phyloP scores from a whole-genome alignment of 2,329 filamentous ascomycete species.

The Fusarium goolgardi region DNA sequence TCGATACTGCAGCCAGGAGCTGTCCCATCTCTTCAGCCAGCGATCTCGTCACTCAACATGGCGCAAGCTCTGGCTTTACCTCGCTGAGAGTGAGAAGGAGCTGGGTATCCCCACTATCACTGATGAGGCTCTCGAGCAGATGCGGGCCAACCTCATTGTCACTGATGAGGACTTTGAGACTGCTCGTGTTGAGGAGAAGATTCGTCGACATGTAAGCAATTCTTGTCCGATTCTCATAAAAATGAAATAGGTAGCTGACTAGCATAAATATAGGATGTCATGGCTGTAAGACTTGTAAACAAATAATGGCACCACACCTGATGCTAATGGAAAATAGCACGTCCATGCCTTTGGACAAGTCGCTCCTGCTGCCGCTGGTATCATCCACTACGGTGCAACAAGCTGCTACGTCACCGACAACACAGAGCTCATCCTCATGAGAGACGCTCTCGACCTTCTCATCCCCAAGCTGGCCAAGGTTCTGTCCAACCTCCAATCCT shows the following conservation, averaged over 20 bases:
- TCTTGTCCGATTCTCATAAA: rapidly evolving
- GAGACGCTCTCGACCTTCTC: slow-evolving; percentile 25
- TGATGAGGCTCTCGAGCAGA: slow-evolving; percentile 36
- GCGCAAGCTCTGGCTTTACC: slow-evolving; percentile 35
- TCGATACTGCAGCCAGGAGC: slow-evolving; percentile 27
- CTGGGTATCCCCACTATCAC: slow-evolving; percentile 34
- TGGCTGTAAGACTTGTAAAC: slow-evolving; percentile 10
- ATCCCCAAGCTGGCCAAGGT: slow-evolving; percentile 35
- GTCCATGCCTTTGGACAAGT: slow-evolving; percentile 27
- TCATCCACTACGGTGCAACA: slow-evolving; percentile 31
- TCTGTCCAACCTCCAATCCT: slow-evolving; percentile 23
- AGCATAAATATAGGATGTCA: slow-evolving; percentile 15
- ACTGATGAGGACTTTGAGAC: slow-evolving; percentile 35
- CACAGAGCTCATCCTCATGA: slow-evolving; percentile 33
- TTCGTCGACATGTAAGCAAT: slow-evolving; percentile 21
- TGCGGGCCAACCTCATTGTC: slow-evolving; percentile 22
- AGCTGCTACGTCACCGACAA: slow-evolving; percentile 37
- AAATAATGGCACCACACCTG: background rate
- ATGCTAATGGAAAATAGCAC: slow-evolving; percentile 10
- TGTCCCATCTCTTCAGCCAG: slow-evolving; percentile 28
- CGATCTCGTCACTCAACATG: slow-evolving; percentile 33
- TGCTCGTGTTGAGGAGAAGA: slow-evolving; percentile 36
- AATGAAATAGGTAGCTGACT: slow-evolving; percentile 4
- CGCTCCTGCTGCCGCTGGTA: slow-evolving; percentile 30
- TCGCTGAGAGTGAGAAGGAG: slow-evolving; percentile 36